Evolutionary conservation across 164 flowering plant genomes (phyloP).

Genomic region (Tinospora cordifolia): DNA sequence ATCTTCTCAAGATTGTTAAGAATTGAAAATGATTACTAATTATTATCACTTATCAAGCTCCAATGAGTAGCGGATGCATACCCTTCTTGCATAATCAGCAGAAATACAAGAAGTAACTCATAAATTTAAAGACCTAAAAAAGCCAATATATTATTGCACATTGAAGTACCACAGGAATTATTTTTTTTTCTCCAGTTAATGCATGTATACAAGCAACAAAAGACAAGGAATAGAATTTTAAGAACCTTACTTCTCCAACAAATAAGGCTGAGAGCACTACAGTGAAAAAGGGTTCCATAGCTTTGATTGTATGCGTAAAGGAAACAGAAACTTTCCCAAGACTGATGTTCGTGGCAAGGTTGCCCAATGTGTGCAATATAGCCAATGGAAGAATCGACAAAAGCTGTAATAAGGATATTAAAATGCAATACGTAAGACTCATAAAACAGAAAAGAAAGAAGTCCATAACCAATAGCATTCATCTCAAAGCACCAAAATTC

Average conservation of each 20-base stretch:
- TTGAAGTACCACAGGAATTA: neutral
- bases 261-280: constrained; percentile 87
- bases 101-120: too few species aligned
- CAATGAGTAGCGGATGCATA: too few species aligned
- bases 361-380: constrained; percentile 72
- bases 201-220: neutral
- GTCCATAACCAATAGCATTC: neutral
- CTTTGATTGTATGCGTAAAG: constrained; percentile 95
- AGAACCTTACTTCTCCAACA: constrained; percentile 65
- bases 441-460: neutral
- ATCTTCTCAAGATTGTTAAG: too few species aligned
- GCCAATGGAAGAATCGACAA: constrained; percentile 75
- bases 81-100: too few species aligned
- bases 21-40: too few species aligned
- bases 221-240: neutral
- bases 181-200: neutral
- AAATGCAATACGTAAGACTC: neutral
- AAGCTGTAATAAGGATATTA: constrained; percentile 39
- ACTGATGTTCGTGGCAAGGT: constrained; percentile 95
- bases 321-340: constrained; percentile 97
- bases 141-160: too few species aligned
- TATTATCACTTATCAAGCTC: too few species aligned
- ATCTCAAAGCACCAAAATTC: neutral
- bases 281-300: constrained; percentile 98
- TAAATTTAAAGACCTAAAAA: too few species aligned